Evolutionary conservation across 2,329 filamentous ascomycete genomes (phyloP), one percentile per base, ranked within the genome.

Genomic region (Trichophyton mentagrophytes): DNA sequence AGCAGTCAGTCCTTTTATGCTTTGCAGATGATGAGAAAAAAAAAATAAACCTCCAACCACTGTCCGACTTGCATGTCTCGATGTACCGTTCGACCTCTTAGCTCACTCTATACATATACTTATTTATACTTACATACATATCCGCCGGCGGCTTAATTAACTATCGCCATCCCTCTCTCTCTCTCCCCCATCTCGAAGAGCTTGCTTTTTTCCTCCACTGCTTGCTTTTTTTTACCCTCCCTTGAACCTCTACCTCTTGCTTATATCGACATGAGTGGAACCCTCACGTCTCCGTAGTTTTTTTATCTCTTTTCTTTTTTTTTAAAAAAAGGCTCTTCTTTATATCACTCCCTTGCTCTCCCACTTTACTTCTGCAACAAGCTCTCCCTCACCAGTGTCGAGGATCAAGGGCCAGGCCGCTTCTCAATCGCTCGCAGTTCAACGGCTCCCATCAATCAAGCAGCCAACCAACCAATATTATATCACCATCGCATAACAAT

Each of bases 11-110:
- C 20, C 46, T 33, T 55, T 55, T 55, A 55, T 55, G 49, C 49
- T 55, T 55, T 55, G 49, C 49, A 55, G 49, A 55, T 55, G 49
- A 36, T 55, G 49, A 55, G 27, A 55, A 55, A 55, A 55, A 55
- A 33, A 55, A 55, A 55, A 55, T 55, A 55, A 55, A 55, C 49
- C 30, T 15, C 49, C 27, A 55, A 55, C 49, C 49, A 38, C 49
- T 55, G 1, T 27, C 49, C 15, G 49, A 22, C 13, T 36, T 55
- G 49, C 49, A 55, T 55, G 40, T 44, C 13, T 15, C 25, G 1
- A 38, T 38, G 33, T 38, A 38, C 33, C 4, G 27, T 55, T 55
- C 49, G 49, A 17, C 11, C 49, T 36, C 17, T 55, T n/a, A 55
- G 27, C 49, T 55, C 49, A 11, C 33, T 55, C 33, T 55, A 36